Percentiles rank a stretch among this genome's conserved stretches.
Conservation (phyloP, 805 yeast genomes). For the Yarrowia yakushimensis region DNA sequence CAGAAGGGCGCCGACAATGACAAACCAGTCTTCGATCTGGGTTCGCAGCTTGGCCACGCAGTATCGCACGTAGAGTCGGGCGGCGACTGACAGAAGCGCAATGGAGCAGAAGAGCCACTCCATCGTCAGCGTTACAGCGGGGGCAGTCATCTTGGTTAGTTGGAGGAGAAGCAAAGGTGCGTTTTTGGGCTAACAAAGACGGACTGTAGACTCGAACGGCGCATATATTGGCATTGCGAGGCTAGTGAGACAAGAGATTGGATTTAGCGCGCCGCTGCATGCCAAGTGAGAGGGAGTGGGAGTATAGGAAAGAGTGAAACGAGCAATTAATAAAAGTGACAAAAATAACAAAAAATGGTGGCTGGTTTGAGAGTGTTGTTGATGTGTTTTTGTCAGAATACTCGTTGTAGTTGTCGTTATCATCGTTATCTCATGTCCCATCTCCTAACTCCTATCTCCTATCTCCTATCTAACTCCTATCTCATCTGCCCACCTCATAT, state of each 20-base stretch:
- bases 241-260: not conserved
- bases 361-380: too few species aligned
- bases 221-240: not conserved
- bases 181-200: too few species aligned
- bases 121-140: conserved; percentile 26
- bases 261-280: not conserved
- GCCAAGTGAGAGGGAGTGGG: too few species aligned
- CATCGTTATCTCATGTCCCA: too few species aligned
- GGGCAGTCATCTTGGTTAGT: conserved; percentile 18
- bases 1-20: conserved; percentile 30
- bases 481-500: too few species aligned
- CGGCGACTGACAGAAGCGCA: conserved; percentile 27
- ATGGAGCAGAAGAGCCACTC: conserved; percentile 32
- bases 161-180: not conserved
- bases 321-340: too few species aligned
- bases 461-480: too few species aligned
- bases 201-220: not conserved
- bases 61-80: conserved; percentile 30
- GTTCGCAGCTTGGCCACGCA: conserved; percentile 30
- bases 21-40: conserved; percentile 32
- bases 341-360: too few species aligned
- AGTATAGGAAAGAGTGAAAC: too few species aligned
- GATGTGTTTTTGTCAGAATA: too few species aligned
- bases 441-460: too few species aligned
- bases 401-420: too few species aligned